Evolutionary conservation across 2,329 filamentous ascomycete species (phyloP).

Genomic region (Epichloe brachyelytri): DNA sequence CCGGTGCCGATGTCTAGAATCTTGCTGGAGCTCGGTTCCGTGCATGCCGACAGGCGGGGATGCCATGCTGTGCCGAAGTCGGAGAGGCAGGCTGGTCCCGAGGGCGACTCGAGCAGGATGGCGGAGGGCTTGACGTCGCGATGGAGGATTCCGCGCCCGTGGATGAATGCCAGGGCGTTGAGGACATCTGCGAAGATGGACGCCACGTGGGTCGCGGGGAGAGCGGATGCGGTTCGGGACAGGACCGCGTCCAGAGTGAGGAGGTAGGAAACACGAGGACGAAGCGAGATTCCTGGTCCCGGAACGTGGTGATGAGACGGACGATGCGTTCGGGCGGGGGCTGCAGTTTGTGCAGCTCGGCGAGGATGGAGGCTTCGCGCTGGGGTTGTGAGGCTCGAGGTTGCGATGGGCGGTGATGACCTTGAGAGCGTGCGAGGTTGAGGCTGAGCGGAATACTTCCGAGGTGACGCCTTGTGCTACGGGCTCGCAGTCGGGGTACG

Average conservation of each 20-base stretch:
- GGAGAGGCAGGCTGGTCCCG: constrained; percentile 64
- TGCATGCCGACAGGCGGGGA: constrained; percentile 38
- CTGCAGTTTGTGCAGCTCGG: constrained; percentile 32
- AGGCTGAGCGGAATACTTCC: constrained; percentile 59
- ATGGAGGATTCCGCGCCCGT: constrained; percentile 69
- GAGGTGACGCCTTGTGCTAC: constrained; percentile 65
- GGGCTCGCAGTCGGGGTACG: constrained; percentile 39
- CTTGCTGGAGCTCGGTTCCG: constrained; percentile 59
- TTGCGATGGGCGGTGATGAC: constrained; percentile 64
- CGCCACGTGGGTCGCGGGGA: constrained; percentile 20
- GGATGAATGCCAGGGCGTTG: constrained; percentile 56
- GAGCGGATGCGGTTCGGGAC: not conserved
- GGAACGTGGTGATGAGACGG: constrained; percentile 59
- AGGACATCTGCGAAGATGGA: constrained; percentile 55
- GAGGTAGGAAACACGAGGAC: constrained; percentile 76
- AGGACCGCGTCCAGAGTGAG: constrained; percentile 43
- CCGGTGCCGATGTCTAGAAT: constrained; percentile 91
- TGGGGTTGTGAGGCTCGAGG: constrained; percentile 67
- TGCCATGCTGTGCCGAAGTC: constrained; percentile 94
- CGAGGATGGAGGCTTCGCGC: constrained; percentile 67
- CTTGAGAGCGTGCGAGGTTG: constrained; percentile 57
- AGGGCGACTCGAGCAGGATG: constrained; percentile 54
- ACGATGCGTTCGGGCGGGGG: constrained; percentile 32
- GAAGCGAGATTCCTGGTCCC: constrained; percentile 55
- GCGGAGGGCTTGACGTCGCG: constrained; percentile 92